phyloP scores from a whole-genome alignment of 805 yeast species.

The Yamadazyma tumulicola region DNA sequence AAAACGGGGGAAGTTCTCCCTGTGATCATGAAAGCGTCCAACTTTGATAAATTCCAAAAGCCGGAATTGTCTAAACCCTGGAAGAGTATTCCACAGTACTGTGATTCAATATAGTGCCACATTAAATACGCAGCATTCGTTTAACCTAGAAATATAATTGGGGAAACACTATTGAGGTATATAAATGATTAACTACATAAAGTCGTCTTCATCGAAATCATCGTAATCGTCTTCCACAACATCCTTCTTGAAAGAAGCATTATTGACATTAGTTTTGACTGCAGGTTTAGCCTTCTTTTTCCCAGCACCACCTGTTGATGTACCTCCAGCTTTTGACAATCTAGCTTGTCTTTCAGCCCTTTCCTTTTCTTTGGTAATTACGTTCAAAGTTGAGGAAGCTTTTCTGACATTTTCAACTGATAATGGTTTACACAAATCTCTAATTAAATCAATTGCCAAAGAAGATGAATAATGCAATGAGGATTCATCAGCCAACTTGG shows the following conservation, averaged over 20 bases:
- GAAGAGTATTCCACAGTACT: conserved; percentile 11
- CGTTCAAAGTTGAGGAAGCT: conserved; percentile 79
- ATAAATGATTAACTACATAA: conserved; percentile 73
- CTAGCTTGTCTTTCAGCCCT: conserved; percentile 88
- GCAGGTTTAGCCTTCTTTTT: conserved; percentile 87
- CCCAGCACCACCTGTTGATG: conserved; percentile 90
- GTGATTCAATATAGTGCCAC: conserved; percentile 3
- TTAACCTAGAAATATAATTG: background rate
- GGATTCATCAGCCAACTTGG: conserved; percentile 49
- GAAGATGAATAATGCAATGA: conserved; percentile 65
- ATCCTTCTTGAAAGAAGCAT: conserved; percentile 59
- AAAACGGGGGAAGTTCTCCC: conserved; percentile 29
- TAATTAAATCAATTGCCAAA: conserved; percentile 78
- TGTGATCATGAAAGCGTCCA: conserved; percentile 18
- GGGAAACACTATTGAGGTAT: background rate
- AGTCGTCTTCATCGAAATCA: conserved; percentile 77
- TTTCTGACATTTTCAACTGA: conserved; percentile 79
- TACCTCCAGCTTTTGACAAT: conserved; percentile 76
- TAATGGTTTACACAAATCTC: conserved; percentile 82
- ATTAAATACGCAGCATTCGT: background rate
- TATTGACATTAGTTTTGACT: conserved; percentile 56
- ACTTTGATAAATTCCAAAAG: conserved; percentile 5
- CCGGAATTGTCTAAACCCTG: conserved; percentile 13
- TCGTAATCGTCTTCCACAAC: conserved; percentile 53
- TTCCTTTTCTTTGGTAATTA: conserved; percentile 78